Percentiles rank a stretch among this genome's conserved stretches.
Conservation (phyloP, 1,139 yeast species). For the Pichia terricola region DNA sequence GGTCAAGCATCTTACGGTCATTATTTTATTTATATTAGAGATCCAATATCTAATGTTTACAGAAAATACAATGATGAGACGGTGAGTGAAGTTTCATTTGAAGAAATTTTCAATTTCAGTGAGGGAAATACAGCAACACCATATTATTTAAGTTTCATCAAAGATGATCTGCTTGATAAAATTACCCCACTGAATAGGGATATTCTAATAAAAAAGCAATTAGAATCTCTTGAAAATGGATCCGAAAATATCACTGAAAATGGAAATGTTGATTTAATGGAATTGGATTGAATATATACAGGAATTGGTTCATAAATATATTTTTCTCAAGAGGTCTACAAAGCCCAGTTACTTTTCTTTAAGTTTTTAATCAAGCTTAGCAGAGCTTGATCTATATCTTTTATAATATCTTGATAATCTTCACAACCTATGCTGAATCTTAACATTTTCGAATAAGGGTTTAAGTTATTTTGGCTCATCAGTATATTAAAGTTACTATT, state of each 20-base stretch:
- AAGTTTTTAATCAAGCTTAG: conserved; percentile 3
- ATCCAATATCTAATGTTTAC: conserved; percentile 56
- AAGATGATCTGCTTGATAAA: conserved; percentile 47
- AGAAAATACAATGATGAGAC: conserved; percentile 89
- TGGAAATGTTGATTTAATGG: not conserved
- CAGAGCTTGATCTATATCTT: conserved; percentile 50
- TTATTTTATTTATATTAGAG: conserved; percentile 89
- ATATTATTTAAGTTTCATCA: conserved; percentile 77
- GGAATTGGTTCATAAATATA: too few species aligned
- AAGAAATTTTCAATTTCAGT: conserved; percentile 67
- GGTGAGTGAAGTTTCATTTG: conserved; percentile 66
- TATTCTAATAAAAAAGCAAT: conserved; percentile 11
- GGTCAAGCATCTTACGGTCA: conserved; percentile 97
- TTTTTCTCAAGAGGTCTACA: too few species aligned
- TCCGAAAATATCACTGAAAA: not conserved
- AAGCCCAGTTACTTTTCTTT: too few species aligned
- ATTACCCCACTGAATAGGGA: conserved; percentile 61
- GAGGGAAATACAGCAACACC: conserved; percentile 86
- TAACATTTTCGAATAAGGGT: conserved; percentile 32
- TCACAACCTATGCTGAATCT: conserved; percentile 81
- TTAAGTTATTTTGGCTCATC: not conserved
- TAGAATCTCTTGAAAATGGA: not conserved
- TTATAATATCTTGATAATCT: conserved; percentile 60
- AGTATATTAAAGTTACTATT: conserved; percentile 22
- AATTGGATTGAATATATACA: not conserved